Conservation (phyloP, 805 yeast species). For the Saturnispora ahearnii region DNA sequence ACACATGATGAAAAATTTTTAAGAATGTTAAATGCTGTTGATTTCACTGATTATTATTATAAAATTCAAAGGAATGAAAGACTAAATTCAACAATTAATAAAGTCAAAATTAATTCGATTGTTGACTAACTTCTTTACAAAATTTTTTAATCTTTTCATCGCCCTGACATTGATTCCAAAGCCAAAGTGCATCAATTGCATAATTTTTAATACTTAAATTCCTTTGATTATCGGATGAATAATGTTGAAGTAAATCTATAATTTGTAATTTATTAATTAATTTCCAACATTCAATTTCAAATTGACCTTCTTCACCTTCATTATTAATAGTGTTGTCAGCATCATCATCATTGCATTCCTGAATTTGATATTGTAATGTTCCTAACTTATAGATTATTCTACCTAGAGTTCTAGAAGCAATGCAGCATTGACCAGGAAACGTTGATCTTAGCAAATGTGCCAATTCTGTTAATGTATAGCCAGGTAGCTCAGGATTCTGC, state of each 20-base stretch:
- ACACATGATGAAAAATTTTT: constrained; percentile 94
- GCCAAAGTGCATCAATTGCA: constrained; percentile 86
- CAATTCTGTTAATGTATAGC: constrained; percentile 80
- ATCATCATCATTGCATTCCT: constrained; percentile 28
- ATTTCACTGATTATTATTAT: constrained; percentile 81
- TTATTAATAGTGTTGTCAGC: constrained; percentile 24
- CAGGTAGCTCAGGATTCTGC: constrained; percentile 80
- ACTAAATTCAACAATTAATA: constrained; percentile 64
- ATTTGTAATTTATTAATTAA: constrained; percentile 53
- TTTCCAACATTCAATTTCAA: constrained; percentile 61
- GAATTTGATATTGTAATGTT: constrained; percentile 38
- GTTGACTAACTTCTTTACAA: constrained; percentile 8
- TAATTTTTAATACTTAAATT: constrained; percentile 72
- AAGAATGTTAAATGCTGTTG: constrained; percentile 73
- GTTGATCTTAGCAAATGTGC: constrained; percentile 72
- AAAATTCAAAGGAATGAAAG: constrained; percentile 71
- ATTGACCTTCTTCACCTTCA: constrained; percentile 29
- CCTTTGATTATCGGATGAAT: constrained; percentile 51
- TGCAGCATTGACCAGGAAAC: constrained; percentile 74
- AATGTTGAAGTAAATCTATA: constrained; percentile 55
- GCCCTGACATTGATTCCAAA: constrained; percentile 61
- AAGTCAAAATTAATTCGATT: constrained; percentile 22
- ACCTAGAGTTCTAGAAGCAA: constrained; percentile 82
- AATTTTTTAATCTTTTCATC: constrained; percentile 20
- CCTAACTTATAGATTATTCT: constrained; percentile 78